Evolutionary conservation across 768 basidiomycete species (phyloP).

Genomic region (Russula sp.): DNA sequence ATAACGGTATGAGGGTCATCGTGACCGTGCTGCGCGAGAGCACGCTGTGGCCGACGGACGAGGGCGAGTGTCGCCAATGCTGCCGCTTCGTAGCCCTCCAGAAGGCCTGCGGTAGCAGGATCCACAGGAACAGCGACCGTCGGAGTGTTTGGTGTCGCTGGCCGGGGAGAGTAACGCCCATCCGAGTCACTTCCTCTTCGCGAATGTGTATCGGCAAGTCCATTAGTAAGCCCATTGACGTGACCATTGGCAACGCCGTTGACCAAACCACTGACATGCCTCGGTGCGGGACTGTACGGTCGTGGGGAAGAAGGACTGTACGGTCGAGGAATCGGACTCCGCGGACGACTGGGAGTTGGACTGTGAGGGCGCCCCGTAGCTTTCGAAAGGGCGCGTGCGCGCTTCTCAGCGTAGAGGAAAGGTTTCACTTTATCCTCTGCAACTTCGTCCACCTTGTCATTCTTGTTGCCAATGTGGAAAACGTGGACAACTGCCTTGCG

Average conservation of each 20-base stretch:
- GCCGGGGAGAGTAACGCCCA: constrained; percentile 24
- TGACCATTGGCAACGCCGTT: constrained; percentile 9
- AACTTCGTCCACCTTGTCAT: constrained; percentile 44
- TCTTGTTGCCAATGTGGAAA: constrained; percentile 49
- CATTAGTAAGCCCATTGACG: constrained; percentile 27
- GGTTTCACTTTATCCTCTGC: constrained; percentile 52
- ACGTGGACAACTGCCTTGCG: constrained; percentile 77
- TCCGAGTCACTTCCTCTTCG: constrained; percentile 28
- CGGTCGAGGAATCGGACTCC: not conserved
- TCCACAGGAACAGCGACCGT: constrained; percentile 23
- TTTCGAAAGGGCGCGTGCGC: constrained; percentile 25
- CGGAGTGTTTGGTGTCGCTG: constrained; percentile 22
- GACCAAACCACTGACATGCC: constrained; percentile 28
- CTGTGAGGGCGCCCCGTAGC: constrained; percentile 3
- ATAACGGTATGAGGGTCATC: constrained; percentile 59
- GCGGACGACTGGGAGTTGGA: not conserved
- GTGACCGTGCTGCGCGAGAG: constrained; percentile 48
- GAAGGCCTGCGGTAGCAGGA: constrained; percentile 32
- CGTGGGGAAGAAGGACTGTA: constrained; percentile 11
- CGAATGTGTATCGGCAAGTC: constrained; percentile 32
- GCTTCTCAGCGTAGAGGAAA: constrained; percentile 50
- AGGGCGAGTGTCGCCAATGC: constrained; percentile 58
- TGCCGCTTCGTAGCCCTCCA: constrained; percentile 61
- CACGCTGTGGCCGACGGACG: constrained; percentile 53
- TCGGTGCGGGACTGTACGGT: not conserved